Conservation (phyloP, 1,139 yeast species). For the Taphrina pruni region DNA sequence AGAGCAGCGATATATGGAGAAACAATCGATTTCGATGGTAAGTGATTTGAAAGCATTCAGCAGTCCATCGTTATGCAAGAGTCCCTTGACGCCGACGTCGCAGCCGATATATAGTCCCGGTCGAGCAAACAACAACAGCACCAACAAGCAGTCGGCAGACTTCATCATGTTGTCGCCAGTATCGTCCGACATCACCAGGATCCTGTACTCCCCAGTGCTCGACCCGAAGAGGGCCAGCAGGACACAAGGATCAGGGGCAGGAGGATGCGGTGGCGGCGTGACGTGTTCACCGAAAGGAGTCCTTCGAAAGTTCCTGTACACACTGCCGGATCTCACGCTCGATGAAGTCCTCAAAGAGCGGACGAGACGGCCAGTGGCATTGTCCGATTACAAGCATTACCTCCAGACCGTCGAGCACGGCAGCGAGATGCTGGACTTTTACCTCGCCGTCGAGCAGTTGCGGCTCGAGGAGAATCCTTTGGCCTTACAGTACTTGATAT, state of each 20-base stretch:
- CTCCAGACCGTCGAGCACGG: constrained; percentile 15
- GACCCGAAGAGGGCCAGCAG: not conserved
- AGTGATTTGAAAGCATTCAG: not conserved
- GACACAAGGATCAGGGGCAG: not conserved
- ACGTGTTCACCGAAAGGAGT: constrained; percentile 2
- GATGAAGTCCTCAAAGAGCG: not conserved
- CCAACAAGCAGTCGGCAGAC: not conserved
- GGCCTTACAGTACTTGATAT: constrained; percentile 3
- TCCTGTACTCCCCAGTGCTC: not conserved
- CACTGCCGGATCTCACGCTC: constrained; percentile 2
- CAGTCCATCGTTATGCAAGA: not conserved
- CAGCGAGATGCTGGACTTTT: constrained; percentile 21
- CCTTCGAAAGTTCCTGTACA: constrained; percentile 8
- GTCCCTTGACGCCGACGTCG: not conserved
- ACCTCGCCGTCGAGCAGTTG: constrained; percentile 11
- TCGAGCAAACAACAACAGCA: not conserved
- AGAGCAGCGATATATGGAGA: not conserved
- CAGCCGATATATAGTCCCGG: constrained; percentile 2
- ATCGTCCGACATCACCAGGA: not conserved
- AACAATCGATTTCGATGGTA: not conserved
- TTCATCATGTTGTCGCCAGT: not conserved
- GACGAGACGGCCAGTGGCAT: constrained; percentile 10
- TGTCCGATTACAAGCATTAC: constrained; percentile 16
- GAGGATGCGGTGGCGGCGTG: not conserved
- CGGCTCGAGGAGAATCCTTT: not conserved